Evolutionary conservation across 73 alveolate species (phyloP), one percentile per base, ranked within the genome.

Genomic region (Stentor roeselii): DNA sequence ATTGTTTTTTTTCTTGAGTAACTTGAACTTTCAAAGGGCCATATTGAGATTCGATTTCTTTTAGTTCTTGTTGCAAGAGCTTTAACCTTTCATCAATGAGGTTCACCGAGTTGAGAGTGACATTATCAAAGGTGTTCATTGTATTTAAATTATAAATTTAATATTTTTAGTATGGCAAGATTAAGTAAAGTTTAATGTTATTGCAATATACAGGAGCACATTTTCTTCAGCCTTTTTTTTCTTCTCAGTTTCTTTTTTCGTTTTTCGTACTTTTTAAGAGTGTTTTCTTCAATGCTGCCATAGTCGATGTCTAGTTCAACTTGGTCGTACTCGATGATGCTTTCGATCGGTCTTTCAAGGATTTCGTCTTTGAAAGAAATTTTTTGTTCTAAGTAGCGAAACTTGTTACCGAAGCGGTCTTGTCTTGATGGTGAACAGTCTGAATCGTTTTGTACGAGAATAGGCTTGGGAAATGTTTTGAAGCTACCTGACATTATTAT

Each of bases 61-160:
- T 21, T 15, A 67, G 41, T 67, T 67, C 80, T 67, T 67, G 42
- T 67, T 67, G n/a, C 27, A 67, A 32, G 1, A 21, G n/a, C 37
- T 67, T 21, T 40, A 67, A 40, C 37, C 80, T n/a, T 34, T 67
- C 80, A 2, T 67, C 80, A n/a, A 67, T 67, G 14, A 67, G 41
- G 37, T 21, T 21, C 15, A 67, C 37, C 3, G 80, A 67, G 80
- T 2, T 67, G 14, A 32, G 80, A 21, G 80, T 32, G 41, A 32
- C 27, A 34, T 21, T 67, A 27, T 67, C 37, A n/a, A 67, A 34
- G 34, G 50, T 21, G 80, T 67, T 67, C 80, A 67, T 67, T 67
- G 14, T 21, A 67, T 67, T 27, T 21, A 67, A 67, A 50, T 50
- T 11, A 50, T 11, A 50, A 50, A 50, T 50, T 50, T 50, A 50